Evolutionary conservation across 192 early-diverging fungal genomes (phyloP).

Genomic region (Backusella australiensis): DNA sequence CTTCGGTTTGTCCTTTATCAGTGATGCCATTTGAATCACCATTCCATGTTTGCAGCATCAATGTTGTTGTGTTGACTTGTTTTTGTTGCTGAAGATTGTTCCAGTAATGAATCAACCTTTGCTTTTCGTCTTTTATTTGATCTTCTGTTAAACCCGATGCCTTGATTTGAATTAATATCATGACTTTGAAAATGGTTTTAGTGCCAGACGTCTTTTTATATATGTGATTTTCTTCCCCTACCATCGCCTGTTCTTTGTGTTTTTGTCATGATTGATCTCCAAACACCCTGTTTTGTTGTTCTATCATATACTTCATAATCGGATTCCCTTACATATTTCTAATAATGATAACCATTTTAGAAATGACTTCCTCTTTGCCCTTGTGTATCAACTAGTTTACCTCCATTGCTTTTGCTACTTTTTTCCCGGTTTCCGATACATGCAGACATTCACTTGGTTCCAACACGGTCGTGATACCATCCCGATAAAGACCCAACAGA

Average conservation of each 20-base stretch:
- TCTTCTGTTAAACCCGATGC: constrained; percentile 40
- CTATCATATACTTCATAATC: constrained; percentile 35
- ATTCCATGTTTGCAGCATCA: constrained; percentile 47
- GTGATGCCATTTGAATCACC: constrained; percentile 54
- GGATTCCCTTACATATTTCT: constrained; percentile 33
- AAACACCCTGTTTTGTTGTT: constrained; percentile 50
- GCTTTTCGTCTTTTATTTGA: constrained; percentile 37
- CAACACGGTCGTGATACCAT: constrained; percentile 56
- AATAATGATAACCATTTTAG: no score
- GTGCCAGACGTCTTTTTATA: not conserved
- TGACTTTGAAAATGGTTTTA: constrained; percentile 21
- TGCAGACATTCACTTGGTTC: constrained; percentile 42
- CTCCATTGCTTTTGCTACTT: constrained; percentile 48
- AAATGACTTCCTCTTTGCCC: no score
- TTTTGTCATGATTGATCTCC: constrained; percentile 58
- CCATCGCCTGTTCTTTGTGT: constrained; percentile 59
- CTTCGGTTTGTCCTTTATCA: constrained; percentile 39
- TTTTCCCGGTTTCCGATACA: constrained; percentile 47
- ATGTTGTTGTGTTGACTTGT: constrained; percentile 38
- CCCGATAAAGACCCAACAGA: constrained; percentile 59
- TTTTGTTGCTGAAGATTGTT: constrained; percentile 13
- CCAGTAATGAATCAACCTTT: constrained; percentile 27
- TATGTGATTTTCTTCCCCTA: constrained; percentile 8
- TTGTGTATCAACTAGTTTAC: not conserved
- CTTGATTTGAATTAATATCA: constrained; percentile 68